phyloP scores from a whole-genome alignment of 495 filamentous ascomycete species.

The Chlorociboria aeruginascens region DNA sequence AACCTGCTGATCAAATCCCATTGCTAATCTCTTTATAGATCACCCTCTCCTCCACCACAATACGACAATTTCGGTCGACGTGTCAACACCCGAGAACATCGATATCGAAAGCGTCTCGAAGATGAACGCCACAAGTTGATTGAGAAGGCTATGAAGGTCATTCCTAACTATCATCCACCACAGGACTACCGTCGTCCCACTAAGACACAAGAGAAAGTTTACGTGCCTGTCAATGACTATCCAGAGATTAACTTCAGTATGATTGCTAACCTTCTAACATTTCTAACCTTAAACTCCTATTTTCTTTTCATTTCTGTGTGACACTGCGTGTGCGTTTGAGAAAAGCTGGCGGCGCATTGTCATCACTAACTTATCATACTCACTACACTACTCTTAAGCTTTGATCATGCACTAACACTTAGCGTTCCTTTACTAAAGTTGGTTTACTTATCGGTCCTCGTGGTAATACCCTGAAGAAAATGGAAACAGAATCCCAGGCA shows the following conservation, averaged over 20 bases:
- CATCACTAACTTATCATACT: conserved; percentile 45
- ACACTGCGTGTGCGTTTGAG: conserved; percentile 26
- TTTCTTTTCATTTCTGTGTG: conserved; percentile 33
- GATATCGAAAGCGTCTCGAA: conserved; percentile 93
- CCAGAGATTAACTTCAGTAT: conserved; percentile 99
- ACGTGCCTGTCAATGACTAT: conserved; percentile 99
- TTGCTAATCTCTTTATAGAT: conserved; percentile 41
- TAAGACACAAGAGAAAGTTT: conserved; percentile 99
- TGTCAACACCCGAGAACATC: conserved; percentile 95
- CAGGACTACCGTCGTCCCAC: conserved; percentile 95
- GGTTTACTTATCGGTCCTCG: conserved; percentile 99
- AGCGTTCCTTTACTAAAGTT: conserved; percentile 88
- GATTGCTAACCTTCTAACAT: conserved; percentile 97
- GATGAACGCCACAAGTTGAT: conserved; percentile 97
- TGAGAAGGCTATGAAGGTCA: conserved; percentile 95
- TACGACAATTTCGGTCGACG: conserved; percentile 98
- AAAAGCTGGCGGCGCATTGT: conserved; percentile 27
- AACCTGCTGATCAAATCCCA: not conserved
- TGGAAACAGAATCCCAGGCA: conserved; percentile 92
- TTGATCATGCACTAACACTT: conserved; percentile 70
- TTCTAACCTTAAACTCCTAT: conserved; percentile 45
- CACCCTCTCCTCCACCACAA: conserved; percentile 87
- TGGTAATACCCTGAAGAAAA: conserved; percentile 98
- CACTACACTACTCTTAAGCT: conserved; percentile 27
- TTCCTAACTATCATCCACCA: conserved; percentile 95